Evolutionary conservation across 2,329 filamentous ascomycete species (phyloP).

Genomic region (Curvularia sp.): DNA sequence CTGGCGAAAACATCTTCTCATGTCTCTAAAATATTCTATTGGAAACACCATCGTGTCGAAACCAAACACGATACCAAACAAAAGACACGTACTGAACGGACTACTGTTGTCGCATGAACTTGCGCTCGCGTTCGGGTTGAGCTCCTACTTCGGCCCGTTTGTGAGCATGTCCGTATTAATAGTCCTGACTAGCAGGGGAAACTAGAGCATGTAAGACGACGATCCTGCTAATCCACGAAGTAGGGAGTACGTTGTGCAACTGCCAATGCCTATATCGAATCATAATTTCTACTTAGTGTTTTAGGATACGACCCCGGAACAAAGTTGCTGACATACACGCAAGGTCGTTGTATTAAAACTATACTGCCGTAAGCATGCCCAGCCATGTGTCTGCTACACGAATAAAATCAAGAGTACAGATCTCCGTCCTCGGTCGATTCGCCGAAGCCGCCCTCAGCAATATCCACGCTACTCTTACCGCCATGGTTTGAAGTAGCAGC

Average conservation of each 20-base stretch:
- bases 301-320: not conserved
- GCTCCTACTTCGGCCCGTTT: no score
- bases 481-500: constrained; percentile 42
- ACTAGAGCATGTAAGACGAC: not conserved
- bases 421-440: constrained; percentile 52
- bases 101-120: no score
- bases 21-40: no score
- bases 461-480: constrained; percentile 45
- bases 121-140: no score
- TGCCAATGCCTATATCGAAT: not conserved
- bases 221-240: not conserved
- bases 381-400: not conserved
- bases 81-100: no score
- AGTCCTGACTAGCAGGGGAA: no score
- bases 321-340: not conserved
- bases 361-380: not conserved
- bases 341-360: not conserved
- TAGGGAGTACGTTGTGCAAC: no score
- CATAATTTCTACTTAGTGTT: not conserved
- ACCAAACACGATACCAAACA: no score
- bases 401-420: constrained; percentile 46
- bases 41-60: no score
- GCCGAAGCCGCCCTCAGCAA: constrained; percentile 49
- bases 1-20: no score
- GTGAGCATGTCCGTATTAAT: no score